Evolutionary conservation across 495 filamentous ascomycete species (phyloP), one percentile per base, ranked within the genome.

Genomic region (Neurospora sp.): DNA sequence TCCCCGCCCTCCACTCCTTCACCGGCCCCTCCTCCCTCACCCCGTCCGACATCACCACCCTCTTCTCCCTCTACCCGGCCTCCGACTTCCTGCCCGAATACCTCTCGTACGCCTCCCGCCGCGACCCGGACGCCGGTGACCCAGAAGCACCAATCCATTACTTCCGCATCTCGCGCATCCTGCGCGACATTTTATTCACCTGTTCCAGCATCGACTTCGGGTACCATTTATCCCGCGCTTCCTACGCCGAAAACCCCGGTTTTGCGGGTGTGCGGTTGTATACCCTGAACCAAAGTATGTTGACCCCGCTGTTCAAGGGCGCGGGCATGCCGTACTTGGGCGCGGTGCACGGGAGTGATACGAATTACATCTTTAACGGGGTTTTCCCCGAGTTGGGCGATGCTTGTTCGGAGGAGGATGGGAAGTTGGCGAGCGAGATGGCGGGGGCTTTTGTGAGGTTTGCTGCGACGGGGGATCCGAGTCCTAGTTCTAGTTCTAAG

Each of bases 121-220:
- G 74, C 40, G 3, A 61, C 3, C n/a, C 27, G 9, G 72, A 73
- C 20, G 31, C 69, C 0, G 35, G 35, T 7, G 78, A 80, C 31
- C 79, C 76, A 0, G 72, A 22, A 0, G 76, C 75, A 5, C 68
- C 78, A 9, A 68, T 79, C 37, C 71, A 81, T 69, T 81, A 40
- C n/a, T 82, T 78, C 73, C 79, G 79, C 3, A 70, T 76, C 18
- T 76, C 79, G 3, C 75, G 74, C 27, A 78, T 82, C 12, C 8
- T 82, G 31, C 72, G 79, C 1, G 80, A 82, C 27, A 46, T 82
- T 0, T 59, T 81, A 9, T 82, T 82, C 73, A 77, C 79, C 7
- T 82, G 80, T 35, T 79, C 79, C 4, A 75, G 73, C 1, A 71
- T 81, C 16, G 76, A 79, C 59, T 79, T 79, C 46, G 79, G 78